Evolutionary conservation across 257 asterid species (phyloP), one percentile per base, ranked within the genome.

Genomic region (Petunia axillaris): DNA sequence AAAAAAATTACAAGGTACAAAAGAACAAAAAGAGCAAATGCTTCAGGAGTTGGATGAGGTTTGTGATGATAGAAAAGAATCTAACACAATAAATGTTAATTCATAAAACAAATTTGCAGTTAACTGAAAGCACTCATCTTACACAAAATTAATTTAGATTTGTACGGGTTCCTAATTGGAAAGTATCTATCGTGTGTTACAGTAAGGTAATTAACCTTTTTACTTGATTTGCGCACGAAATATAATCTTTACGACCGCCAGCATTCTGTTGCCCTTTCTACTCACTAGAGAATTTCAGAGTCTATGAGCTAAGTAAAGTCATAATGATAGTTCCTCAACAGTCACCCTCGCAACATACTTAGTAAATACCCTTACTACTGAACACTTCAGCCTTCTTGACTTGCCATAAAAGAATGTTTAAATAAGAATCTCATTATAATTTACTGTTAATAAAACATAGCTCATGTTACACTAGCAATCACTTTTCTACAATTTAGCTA

Each of bases 211-310:
- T 50, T 40, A 65, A 73, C 62, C 43, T 50, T 73, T 36, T 73
- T 10, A 37, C 44, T 14, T 73, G 46, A 73, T 73, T 73, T 73
- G 35, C 78, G 36, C 35, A 73, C 77, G 13, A 73, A 50, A 35
- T 46, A 48, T 46, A 48, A 25, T 35, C 60, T 71, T 11, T 35
- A 48, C 48, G 44, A 48, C 10, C 52, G 48, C 15, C 60, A 48
- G 6, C 44, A 48, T 48, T 71, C 1, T 1, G 2, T 11, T 71
- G 35, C 77, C 77, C 44, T 48, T 48, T 48, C 25, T 48, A 25
- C 60, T 35, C 10, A 25, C 46, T 35, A 48, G 44, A 48, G 9
- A 71, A 48, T 39, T 48, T 48, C 77, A 35, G 43, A 10, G 25
- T 5, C 60, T 48, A 35, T 25, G 25, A 48, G 58, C 46, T 35